Evolutionary conservation across 768 basidiomycete genomes (phyloP).

Genomic region (Termitomyces sp.): DNA sequence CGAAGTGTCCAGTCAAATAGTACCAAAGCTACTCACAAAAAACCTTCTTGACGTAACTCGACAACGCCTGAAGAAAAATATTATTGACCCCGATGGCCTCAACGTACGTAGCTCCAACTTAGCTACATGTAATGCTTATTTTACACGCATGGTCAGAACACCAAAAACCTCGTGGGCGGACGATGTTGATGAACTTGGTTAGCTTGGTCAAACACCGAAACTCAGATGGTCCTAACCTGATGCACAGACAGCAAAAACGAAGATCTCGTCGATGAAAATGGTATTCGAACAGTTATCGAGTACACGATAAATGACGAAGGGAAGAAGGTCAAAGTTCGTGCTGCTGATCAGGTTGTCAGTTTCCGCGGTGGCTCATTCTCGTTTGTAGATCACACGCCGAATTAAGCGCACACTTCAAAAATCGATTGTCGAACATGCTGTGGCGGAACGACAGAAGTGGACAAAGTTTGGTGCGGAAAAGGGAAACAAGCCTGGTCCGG

Average conservation of each 20-base stretch:
- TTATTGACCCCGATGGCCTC: not conserved
- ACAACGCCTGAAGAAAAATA: not conserved
- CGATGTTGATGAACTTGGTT: conserved; percentile 75
- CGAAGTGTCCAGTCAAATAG: not conserved
- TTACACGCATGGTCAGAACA: conserved; percentile 20
- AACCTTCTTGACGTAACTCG: not conserved
- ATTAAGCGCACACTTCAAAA: conserved; percentile 86
- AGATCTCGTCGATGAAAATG: conserved; percentile 80
- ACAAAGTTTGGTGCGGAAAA: conserved; percentile 90
- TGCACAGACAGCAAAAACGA: conserved; percentile 47
- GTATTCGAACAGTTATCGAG: conserved; percentile 80
- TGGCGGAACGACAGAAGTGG: conserved; percentile 93
- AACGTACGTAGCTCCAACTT: conserved; percentile 1
- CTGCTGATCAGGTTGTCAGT: not conserved
- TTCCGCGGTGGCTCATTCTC: not conserved
- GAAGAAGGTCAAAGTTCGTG: conserved; percentile 84
- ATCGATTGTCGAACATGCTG: conserved; percentile 87
- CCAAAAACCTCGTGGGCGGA: conserved; percentile 85
- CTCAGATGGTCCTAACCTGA: not conserved
- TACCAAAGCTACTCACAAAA: not conserved
- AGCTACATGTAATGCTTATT: not conserved
- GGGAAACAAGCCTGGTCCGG: conserved; percentile 83
- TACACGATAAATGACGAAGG: conserved; percentile 87
- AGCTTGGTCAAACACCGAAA: not conserved
- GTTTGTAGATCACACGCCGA: conserved; percentile 69